These are phyloP conservation scores for Claviceps sp. DNA, from an alignment of 2,329 filamentous ascomycete species.

Conservation along the genomic window DNA sequence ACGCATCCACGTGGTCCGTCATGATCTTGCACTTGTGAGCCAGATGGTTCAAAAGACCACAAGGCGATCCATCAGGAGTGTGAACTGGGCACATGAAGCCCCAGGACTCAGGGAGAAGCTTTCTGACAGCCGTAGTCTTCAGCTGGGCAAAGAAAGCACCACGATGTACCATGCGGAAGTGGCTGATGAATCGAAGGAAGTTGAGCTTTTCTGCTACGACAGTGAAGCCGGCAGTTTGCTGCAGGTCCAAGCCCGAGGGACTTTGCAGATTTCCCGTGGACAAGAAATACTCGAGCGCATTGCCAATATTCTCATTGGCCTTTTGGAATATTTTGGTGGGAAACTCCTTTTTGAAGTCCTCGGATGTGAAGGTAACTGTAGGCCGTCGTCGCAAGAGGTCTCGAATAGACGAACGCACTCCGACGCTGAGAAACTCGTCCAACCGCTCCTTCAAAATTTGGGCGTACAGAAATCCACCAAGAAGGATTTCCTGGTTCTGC, in stretches of 20 bases:
- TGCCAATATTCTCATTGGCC: conserved; percentile 79
- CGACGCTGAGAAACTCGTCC: conserved; percentile 65
- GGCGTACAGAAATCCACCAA: conserved; percentile 86
- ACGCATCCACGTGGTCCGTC: conserved; percentile 61
- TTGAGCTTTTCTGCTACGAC: conserved; percentile 98
- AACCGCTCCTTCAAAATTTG: conserved; percentile 92
- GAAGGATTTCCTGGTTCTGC: conserved; percentile 87
- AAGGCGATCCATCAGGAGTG: conserved; percentile 90
- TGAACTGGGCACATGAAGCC: conserved; percentile 96
- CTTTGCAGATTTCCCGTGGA: conserved; percentile 90
- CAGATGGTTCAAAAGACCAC: conserved; percentile 87
- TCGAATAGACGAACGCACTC: conserved; percentile 37
- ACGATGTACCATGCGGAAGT: conserved; percentile 98
- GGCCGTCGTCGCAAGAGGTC: conserved; percentile 44
- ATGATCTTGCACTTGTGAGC: conserved; percentile 89
- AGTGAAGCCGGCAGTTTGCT: conserved; percentile 88
- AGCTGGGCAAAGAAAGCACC: conserved; percentile 97
- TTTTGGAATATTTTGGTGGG: conserved; percentile 62
- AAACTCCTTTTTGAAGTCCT: conserved; percentile 70
- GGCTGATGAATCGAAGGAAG: conserved; percentile 94
- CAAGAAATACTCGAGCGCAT: conserved; percentile 84
- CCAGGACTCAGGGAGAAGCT: conserved; percentile 92
- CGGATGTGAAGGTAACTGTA: conserved; percentile 61
- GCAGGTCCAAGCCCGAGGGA: conserved; percentile 82
- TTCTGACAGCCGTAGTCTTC: conserved; percentile 93